These are phyloP conservation scores for Perilla frutescens DNA, from an alignment of 257 asterid genomes.

Conservation along the genomic window DNA sequence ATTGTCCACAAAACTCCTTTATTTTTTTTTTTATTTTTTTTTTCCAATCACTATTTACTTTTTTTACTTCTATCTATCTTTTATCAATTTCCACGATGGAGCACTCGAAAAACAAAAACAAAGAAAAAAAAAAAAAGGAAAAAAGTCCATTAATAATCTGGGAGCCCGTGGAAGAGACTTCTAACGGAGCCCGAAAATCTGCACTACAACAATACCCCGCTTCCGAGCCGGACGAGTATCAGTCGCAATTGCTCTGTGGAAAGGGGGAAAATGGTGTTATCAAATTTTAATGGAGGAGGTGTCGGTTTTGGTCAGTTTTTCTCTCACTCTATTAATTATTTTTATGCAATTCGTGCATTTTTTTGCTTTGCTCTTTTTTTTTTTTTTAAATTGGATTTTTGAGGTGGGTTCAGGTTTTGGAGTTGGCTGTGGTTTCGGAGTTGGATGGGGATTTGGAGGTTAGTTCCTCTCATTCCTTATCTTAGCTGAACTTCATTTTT, in stretches of 20 bases:
- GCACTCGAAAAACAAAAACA: no score
- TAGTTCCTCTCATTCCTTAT: conserved; percentile 21
- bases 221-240: not conserved
- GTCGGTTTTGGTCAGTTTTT: conserved; percentile 70
- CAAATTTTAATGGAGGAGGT: conserved; percentile 76
- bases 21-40: no score
- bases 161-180: not conserved
- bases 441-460: conserved; percentile 98
- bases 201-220: not conserved
- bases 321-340: not conserved
- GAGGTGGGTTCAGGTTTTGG: conserved; percentile 61
- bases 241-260: not conserved
- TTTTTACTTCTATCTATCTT: no score
- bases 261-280: conserved; percentile 54
- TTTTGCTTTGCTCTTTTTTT: not conserved
- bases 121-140: no score
- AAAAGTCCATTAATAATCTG: not conserved
- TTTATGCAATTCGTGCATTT: not conserved
- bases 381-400: conserved; percentile 24
- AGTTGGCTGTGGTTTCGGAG: conserved; percentile 86
- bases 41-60: no score
- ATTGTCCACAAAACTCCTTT: no score
- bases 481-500: not conserved
- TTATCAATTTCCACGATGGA: no score
- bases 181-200: not conserved